A percentile compares a stretch with the other conserved stretches of the same genome.
These are phyloP conservation scores for Candida oleophila DNA, from an alignment of 805 yeast genomes.

Conservation along the genomic window DNA sequence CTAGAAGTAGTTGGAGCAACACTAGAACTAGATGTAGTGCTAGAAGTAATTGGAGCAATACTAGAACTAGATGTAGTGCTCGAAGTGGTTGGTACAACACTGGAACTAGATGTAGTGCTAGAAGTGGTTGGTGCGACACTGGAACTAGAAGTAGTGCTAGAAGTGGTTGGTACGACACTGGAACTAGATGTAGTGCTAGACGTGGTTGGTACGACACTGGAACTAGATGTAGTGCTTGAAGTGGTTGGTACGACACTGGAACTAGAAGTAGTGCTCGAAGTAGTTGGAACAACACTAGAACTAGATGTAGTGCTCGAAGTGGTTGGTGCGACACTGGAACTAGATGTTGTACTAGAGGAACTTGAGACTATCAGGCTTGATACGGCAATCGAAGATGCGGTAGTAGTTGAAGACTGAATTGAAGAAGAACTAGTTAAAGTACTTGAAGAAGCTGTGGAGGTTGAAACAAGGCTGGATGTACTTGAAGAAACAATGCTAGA, in stretches of 20 bases:
- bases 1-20: not conserved
- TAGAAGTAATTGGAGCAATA: not conserved
- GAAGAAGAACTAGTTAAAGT: not conserved
- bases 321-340: conserved; percentile 3
- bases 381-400: conserved; percentile 1
- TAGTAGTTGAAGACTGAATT: not conserved
- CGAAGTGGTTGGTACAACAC: not conserved
- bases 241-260: too few species aligned
- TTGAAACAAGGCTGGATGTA: not conserved
- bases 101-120: not conserved
- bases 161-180: not conserved
- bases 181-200: not conserved
- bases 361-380: conserved; percentile 1
- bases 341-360: not conserved
- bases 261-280: not conserved
- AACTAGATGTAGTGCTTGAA: too few species aligned
- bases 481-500: conserved; percentile 1
- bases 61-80: conserved; percentile 3
- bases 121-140: not conserved
- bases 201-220: not conserved
- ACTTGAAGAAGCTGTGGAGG: not conserved
- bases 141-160: not conserved
- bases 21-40: not conserved
- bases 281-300: not conserved
- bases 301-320: not conserved